Evolutionary conservation across 208 protist species (phyloP).

Genomic region (Crithidia thermophila): DNA sequence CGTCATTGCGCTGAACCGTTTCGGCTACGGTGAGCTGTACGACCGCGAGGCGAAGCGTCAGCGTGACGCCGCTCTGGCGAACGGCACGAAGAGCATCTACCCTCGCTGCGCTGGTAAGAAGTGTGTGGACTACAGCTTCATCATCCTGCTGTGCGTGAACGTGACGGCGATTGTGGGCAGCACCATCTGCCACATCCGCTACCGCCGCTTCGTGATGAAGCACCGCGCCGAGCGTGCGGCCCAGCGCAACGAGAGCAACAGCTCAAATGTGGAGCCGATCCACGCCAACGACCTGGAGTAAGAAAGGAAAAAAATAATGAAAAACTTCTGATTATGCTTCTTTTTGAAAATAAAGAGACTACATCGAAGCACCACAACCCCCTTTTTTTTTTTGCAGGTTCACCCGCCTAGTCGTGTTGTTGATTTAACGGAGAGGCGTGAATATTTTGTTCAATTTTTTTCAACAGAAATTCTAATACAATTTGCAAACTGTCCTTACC

Average conservation of each 20-base stretch:
- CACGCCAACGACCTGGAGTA: neutral
- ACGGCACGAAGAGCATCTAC: conserved; percentile 26
- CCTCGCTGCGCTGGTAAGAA: conserved; percentile 43
- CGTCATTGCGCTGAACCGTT: conserved; percentile 64
- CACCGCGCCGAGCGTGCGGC: conserved; percentile 22
- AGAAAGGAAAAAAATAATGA: neutral
- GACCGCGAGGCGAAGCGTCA: conserved; percentile 47
- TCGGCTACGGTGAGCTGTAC: conserved; percentile 67
- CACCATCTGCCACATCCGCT: conserved; percentile 49
- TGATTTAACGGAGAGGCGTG: no score
- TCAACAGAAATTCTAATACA: no score
- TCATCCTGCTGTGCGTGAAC: conserved; percentile 58
- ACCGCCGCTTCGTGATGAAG: conserved; percentile 41
- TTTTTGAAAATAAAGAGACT: neutral
- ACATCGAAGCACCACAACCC: neutral
- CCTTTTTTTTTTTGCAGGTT: neutral
- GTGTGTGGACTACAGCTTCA: conserved; percentile 46
- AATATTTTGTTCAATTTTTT: no score
- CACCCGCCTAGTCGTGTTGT: no score
- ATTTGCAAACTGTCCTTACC: no score
- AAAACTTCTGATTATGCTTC: neutral
- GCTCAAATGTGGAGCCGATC: neutral
- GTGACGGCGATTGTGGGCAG: conserved; percentile 40
- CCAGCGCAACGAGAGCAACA: neutral
- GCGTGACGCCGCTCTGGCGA: conserved; percentile 21